phyloP scores from a whole-genome alignment of 2,329 filamentous ascomycete species.

The Neophaeococcomyces aloes region DNA sequence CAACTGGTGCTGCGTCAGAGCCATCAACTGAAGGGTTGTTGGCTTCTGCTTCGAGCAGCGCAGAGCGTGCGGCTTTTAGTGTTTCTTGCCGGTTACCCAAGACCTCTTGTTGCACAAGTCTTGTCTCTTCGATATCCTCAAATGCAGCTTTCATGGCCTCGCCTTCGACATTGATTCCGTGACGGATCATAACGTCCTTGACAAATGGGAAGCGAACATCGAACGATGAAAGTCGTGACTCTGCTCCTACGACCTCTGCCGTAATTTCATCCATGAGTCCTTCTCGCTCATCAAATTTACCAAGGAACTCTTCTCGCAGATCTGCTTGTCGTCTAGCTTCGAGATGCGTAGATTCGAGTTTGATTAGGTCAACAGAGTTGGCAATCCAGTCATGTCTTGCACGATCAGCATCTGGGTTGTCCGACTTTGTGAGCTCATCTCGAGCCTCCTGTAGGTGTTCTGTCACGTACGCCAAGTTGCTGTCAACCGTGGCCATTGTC shows the following conservation, averaged over 20 bases:
- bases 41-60: no score
- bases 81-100: no score
- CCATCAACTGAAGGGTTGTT: no score
- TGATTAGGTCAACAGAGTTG: background rate
- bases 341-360: background rate
- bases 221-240: background rate
- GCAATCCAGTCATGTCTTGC: slow-evolving; percentile 5
- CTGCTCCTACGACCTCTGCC: background rate
- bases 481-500: background rate
- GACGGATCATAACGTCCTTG: background rate
- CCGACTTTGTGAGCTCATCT: background rate
- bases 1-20: no score
- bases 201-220: background rate
- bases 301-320: slow-evolving; percentile 3
- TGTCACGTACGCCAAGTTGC: background rate
- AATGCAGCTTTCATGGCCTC: background rate
- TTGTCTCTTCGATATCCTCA: background rate
- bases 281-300: background rate
- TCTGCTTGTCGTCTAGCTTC: background rate
- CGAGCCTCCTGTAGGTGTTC: background rate
- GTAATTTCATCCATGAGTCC: background rate
- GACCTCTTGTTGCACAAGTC: background rate
- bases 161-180: background rate
- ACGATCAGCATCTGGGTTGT: background rate
- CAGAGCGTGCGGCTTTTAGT: no score